phyloP scores from a whole-genome alignment of 2,329 filamentous ascomycete genomes.

The Pochonia chlamydosporia region DNA sequence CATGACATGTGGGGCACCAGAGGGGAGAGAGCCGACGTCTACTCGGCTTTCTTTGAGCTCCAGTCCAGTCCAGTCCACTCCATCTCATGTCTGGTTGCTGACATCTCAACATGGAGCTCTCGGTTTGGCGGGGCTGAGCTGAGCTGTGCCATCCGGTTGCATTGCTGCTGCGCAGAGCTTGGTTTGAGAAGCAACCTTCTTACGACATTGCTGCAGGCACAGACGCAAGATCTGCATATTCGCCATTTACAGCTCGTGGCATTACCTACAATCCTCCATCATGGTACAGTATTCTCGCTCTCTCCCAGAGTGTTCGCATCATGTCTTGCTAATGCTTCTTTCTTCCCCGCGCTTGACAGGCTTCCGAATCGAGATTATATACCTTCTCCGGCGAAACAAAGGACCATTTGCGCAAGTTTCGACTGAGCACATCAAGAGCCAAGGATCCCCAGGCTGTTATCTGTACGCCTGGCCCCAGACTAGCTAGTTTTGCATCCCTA shows the following conservation, averaged over 20 bases:
- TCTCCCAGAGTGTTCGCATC: background rate
- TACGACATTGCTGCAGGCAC: background rate
- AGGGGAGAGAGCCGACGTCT: no score
- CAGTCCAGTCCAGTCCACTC: no score
- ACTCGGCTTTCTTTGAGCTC: no score
- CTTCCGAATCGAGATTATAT: conserved; percentile 83
- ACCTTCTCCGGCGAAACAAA: conserved; percentile 88
- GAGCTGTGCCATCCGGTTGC: no score
- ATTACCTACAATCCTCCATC: background rate
- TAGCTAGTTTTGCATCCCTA: background rate
- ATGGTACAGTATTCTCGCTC: background rate
- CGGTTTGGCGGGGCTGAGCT: no score
- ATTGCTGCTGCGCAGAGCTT: no score
- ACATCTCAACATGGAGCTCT: no score
- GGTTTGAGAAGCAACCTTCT: background rate
- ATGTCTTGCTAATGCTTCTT: background rate
- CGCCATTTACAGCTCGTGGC: background rate
- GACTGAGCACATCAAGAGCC: conserved; percentile 80
- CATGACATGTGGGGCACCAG: background rate
- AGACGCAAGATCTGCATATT: background rate
- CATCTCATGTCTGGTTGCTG: no score
- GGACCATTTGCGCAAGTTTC: conserved; percentile 88
- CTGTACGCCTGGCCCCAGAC: conserved; percentile 48
- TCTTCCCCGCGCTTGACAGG: conserved; percentile 16
- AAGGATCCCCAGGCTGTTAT: conserved; percentile 87